Evolutionary conservation across 345 rosid species (phyloP).

Genomic region (Populus tremula): DNA sequence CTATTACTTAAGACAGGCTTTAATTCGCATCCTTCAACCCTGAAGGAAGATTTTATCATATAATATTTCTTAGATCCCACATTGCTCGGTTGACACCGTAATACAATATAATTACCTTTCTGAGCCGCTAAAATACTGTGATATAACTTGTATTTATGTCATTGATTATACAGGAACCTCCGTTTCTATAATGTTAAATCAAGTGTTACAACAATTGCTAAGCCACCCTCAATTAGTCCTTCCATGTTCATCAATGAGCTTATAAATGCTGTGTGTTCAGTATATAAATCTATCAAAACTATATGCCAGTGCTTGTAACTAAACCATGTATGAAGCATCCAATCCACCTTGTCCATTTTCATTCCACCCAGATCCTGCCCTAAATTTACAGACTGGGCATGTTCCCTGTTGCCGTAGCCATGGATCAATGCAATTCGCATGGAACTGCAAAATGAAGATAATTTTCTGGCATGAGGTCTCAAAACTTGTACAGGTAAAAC

Average conservation of each 20-base stretch:
- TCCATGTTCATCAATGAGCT: slow-evolving; percentile 1
- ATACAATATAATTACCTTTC: not conserved
- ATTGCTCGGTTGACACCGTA: not conserved
- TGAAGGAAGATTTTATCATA: not conserved
- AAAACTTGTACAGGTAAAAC: not conserved
- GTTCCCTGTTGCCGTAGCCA: slow-evolving; percentile 86
- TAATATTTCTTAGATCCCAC: not conserved
- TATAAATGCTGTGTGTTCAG: not conserved
- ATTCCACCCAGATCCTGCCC: slow-evolving; percentile 65
- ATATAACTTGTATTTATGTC: slow-evolving; percentile 1
- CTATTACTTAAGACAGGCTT: too few species aligned
- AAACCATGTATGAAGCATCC: slow-evolving; percentile 61
- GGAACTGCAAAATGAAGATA: slow-evolving; percentile 52
- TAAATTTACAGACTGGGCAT: slow-evolving; percentile 76
- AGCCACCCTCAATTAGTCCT: slow-evolving; percentile 2
- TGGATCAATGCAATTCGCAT: slow-evolving; percentile 72
- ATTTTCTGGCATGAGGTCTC: slow-evolving; percentile 5
- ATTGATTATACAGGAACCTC: slow-evolving; percentile 2
- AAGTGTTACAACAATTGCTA: not conserved
- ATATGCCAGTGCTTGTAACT: slow-evolving; percentile 3
- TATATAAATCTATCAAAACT: slow-evolving; percentile 10
- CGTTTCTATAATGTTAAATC: not conserved
- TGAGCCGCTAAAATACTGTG: not conserved
- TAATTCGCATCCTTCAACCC: not conserved
- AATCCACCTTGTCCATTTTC: slow-evolving; percentile 34